Evolutionary conservation across 2,329 filamentous ascomycete genomes (phyloP).

Genomic region (Cephalotrichum gorgonifer): DNA sequence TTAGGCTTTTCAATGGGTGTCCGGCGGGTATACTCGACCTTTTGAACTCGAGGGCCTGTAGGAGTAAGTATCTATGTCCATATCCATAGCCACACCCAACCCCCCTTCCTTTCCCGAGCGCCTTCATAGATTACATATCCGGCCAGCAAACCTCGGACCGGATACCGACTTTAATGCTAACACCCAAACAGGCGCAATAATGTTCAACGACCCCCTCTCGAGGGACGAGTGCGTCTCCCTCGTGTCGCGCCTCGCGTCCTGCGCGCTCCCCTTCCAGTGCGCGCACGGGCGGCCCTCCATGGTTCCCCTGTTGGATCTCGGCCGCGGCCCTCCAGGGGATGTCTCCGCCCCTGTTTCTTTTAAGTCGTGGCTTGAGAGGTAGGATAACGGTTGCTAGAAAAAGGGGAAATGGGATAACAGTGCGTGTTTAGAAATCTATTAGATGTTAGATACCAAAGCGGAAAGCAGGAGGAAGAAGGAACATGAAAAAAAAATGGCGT

Average conservation of each 20-base stretch:
- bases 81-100: background rate
- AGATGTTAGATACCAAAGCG: too few relatives aligned
- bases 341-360: conserved; percentile 1
- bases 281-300: conserved; percentile 66
- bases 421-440: too few relatives aligned
- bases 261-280: conserved; percentile 71
- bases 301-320: conserved; percentile 49
- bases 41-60: conserved; percentile 65
- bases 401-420: too few relatives aligned
- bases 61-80: conserved; percentile 44
- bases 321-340: conserved; percentile 8
- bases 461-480: too few relatives aligned
- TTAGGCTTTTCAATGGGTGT: conserved; percentile 54
- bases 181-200: conserved; percentile 47
- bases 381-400: too few relatives aligned
- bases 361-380: conserved; percentile 2
- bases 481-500: too few relatives aligned
- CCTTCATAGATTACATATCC: background rate
- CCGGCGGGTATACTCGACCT: conserved; percentile 68
- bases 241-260: conserved; percentile 45
- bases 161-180: background rate
- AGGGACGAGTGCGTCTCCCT: conserved; percentile 47
- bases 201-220: conserved; percentile 69
- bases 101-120: background rate
- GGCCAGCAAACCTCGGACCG: background rate